Percentiles rank a stretch among this genome's conserved stretches.
Conservation (phyloP, 352 stramenopile species). For the Pythium apleroticum region DNA sequence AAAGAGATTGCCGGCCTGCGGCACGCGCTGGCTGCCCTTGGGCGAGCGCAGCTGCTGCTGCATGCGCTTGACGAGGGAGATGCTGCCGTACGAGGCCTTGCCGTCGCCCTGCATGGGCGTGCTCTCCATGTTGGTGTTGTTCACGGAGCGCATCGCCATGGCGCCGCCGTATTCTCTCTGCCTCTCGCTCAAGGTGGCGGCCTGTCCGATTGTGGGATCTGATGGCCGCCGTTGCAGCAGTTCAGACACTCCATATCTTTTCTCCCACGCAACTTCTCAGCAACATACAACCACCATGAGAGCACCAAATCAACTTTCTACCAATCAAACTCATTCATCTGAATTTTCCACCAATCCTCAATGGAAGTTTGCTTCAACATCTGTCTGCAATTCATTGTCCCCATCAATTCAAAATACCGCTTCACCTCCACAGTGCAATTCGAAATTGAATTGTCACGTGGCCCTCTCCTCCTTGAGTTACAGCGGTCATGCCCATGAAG, state of each 20-base stretch:
- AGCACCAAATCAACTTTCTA: neutral
- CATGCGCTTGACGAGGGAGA: constrained; percentile 39
- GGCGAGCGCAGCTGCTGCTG: constrained; percentile 27
- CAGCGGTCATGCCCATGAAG: constrained; percentile 4
- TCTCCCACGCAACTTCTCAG: constrained; percentile 19
- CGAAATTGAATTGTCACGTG: constrained; percentile 22
- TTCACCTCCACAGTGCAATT: constrained; percentile 7
- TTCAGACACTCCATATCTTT: constrained; percentile 9
- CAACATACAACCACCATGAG: constrained; percentile 12
- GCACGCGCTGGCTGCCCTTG: constrained; percentile 6
- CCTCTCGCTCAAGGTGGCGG: neutral
- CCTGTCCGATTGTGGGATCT: neutral
- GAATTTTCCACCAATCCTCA: neutral
- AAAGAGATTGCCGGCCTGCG: constrained; percentile 8
- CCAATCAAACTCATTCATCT: constrained; percentile 15
- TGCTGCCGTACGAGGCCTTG: constrained; percentile 35
- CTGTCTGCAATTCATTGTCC: constrained; percentile 11
- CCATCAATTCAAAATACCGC: constrained; percentile 8
- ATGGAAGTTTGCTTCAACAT: constrained; percentile 20
- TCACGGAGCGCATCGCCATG: constrained; percentile 1
- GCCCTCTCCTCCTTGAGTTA: constrained; percentile 1
- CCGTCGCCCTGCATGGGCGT: constrained; percentile 28
- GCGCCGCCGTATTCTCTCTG: neutral
- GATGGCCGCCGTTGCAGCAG: neutral
- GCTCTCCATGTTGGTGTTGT: constrained; percentile 33